Evolutionary conservation across 495 filamentous ascomycete genomes (phyloP).

Genomic region (Lindgomyces ingoldianus): DNA sequence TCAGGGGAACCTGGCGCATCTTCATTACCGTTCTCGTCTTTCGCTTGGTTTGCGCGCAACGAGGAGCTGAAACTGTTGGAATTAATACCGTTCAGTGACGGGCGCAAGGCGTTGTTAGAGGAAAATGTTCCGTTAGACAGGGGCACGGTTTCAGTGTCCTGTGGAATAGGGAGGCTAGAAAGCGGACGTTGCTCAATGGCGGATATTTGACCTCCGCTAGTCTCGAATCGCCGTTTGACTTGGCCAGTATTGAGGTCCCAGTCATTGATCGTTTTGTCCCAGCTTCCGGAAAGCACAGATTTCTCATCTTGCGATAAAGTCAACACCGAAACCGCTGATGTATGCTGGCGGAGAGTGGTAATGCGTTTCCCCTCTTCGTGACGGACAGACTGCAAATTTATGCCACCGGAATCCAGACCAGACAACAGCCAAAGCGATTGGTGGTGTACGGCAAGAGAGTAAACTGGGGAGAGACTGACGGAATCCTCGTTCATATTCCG

Average conservation of each 20-base stretch:
- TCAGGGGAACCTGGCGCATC: conserved; percentile 63
- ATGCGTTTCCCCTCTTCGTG: conserved; percentile 94
- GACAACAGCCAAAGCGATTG: conserved; percentile 88
- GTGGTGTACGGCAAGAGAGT: conserved; percentile 87
- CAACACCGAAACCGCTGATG: conserved; percentile 87
- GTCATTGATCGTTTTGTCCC: conserved; percentile 91
- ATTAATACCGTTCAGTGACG: conserved; percentile 53
- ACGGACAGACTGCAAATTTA: conserved; percentile 91
- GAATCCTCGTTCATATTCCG: conserved; percentile 52
- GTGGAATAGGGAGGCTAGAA: conserved; percentile 71
- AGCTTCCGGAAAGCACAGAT: conserved; percentile 87
- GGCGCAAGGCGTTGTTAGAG: conserved; percentile 58
- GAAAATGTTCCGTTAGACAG: conserved; percentile 67
- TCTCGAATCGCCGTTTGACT: conserved; percentile 69
- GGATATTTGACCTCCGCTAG: conserved; percentile 80
- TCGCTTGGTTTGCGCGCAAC: conserved; percentile 1
- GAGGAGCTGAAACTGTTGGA: conserved; percentile 48
- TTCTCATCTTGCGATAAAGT: conserved; percentile 80
- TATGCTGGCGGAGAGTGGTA: conserved; percentile 75
- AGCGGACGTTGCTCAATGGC: conserved; percentile 83
- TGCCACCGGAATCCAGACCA: conserved; percentile 84
- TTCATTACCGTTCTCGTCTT: conserved; percentile 43
- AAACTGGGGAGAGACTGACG: conserved; percentile 75
- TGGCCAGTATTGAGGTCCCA: conserved; percentile 94
- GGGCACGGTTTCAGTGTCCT: conserved; percentile 61